Percentiles rank a stretch among this genome's conserved stretches.
Conservation (phyloP, 1,139 yeast genomes). For the Geotrichum reessii region DNA sequence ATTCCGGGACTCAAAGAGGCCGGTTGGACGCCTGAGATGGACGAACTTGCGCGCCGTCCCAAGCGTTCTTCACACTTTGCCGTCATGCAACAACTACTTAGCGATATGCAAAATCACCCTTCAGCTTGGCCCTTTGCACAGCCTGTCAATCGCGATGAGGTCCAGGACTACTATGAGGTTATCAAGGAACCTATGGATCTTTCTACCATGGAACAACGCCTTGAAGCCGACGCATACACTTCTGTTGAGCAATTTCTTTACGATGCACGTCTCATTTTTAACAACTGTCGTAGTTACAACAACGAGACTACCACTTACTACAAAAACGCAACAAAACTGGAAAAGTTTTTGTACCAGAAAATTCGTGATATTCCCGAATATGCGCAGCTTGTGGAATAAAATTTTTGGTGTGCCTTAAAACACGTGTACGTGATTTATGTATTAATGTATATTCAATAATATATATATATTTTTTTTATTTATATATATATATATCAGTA, state of each 20-base stretch:
- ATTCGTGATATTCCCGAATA: conserved; percentile 80
- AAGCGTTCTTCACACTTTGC: conserved; percentile 93
- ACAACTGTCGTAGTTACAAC: conserved; percentile 84
- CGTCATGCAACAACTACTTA: conserved; percentile 78
- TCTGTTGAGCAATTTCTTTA: conserved; percentile 86
- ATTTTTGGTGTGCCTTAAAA: not conserved
- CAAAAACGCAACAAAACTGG: conserved; percentile 86
- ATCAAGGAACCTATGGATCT: conserved; percentile 90
- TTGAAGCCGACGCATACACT: conserved; percentile 87
- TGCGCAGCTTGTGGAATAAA: conserved; percentile 44
- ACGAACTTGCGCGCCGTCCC: conserved; percentile 89
- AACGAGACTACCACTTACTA: conserved; percentile 86
- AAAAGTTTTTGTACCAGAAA: conserved; percentile 76
- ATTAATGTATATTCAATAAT: too few species aligned
- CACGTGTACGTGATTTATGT: too few species aligned
- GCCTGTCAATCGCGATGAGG: conserved; percentile 91
- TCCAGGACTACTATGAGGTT: conserved; percentile 92
- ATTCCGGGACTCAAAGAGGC: conserved; percentile 88
- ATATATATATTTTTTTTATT: not conserved
- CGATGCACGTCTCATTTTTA: conserved; percentile 79
- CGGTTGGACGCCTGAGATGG: conserved; percentile 99
- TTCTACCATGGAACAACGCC: conserved; percentile 87
- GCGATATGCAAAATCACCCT: conserved; percentile 89
- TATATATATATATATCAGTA: too few species aligned
- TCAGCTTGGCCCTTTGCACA: conserved; percentile 98